Evolutionary conservation across 148 eudicot genomes (phyloP), one percentile per base, ranked within the genome.

Genomic region (Camellia japonica): DNA sequence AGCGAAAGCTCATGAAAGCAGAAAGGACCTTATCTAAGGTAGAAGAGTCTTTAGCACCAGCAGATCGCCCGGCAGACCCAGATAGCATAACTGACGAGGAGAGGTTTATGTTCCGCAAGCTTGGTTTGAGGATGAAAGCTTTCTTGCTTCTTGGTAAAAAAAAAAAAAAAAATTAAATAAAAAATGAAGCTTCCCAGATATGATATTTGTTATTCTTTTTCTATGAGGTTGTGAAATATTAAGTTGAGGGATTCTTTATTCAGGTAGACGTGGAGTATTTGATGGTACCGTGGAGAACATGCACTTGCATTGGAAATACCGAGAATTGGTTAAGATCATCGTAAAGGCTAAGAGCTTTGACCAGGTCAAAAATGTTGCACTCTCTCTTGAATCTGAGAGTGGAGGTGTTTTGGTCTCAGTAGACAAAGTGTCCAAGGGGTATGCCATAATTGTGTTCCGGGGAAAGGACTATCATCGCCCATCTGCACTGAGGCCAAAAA

Each of bases 291-390:
- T 95, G 83, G 98, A 95, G 91, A 95, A 95, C 81, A 95, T 95
- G 98, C 98, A 95, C 87, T 89, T 95, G 89, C 98, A 95, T 80
- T 95, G 97, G 98, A 95, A 95, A 78, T 95, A 95, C 74, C 87
- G 98, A 42, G 98, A 95, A 87, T 80, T 95, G 80, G 93, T 95
- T 47, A 95, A 95, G 81, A 90, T 95, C 82, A 86, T 95, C 20
- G 87, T 92, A 4, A 95, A 95, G 81, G 93, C 88, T 72, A 85
- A 84, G 82, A 87, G 65, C 76, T 90, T 95, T 76, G 93, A 95
- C 73, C 87, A 89, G 82, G 97, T 92, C 13, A 90, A 93, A 88
- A 87, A 60, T 30, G 82, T 93, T 75, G 98, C 98, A 71, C 80
- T 95, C 20, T 84, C 97, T 20, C 95, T 95, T 83, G 98, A 95